phyloP scores from a whole-genome alignment of 2,329 filamentous ascomycete species.

The Phoma sp. region DNA sequence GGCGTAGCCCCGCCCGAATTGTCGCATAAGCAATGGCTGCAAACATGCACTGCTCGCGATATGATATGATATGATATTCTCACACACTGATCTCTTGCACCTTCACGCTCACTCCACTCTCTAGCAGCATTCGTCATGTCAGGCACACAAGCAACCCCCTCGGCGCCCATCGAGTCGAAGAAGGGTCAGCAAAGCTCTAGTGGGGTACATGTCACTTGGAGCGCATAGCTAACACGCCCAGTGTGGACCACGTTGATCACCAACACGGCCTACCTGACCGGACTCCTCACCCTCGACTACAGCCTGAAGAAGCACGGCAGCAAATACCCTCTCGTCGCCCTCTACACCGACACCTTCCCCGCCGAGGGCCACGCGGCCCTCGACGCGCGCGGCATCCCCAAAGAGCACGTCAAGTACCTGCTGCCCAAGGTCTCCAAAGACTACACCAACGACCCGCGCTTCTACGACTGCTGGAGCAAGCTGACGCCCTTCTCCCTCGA shows the following conservation, averaged over 20 bases:
- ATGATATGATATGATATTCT: not conserved
- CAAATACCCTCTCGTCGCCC: conserved; percentile 78
- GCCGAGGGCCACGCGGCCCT: conserved; percentile 71
- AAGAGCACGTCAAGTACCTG: conserved; percentile 74
- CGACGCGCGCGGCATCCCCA: conserved; percentile 70
- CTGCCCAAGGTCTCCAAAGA: conserved; percentile 69
- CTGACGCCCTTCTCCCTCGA: conserved; percentile 77
- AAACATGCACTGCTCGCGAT: not conserved
- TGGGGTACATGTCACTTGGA: conserved; percentile 6
- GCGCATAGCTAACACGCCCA: conserved; percentile 43
- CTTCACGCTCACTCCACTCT: not conserved
- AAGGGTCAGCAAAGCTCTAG: conserved; percentile 40
- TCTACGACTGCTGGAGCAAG: conserved; percentile 92
- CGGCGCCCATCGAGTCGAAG: conserved; percentile 42
- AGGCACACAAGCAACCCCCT: conserved; percentile 22
- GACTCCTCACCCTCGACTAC: conserved; percentile 80
- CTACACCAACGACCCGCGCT: conserved; percentile 79
- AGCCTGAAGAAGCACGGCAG: conserved; percentile 71
- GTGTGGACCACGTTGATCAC: conserved; percentile 91
- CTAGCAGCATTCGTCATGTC: conserved; percentile 5
- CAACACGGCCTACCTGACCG: conserved; percentile 80
- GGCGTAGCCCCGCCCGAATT: conserved; percentile 8
- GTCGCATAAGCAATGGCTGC: conserved; percentile 1
- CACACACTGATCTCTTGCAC: not conserved
- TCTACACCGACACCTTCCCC: conserved; percentile 82